Percentiles rank a stretch among this genome's conserved stretches.
Conservation (phyloP, 2,329 filamentous ascomycete genomes). For the Aquanectria penicillioides region DNA sequence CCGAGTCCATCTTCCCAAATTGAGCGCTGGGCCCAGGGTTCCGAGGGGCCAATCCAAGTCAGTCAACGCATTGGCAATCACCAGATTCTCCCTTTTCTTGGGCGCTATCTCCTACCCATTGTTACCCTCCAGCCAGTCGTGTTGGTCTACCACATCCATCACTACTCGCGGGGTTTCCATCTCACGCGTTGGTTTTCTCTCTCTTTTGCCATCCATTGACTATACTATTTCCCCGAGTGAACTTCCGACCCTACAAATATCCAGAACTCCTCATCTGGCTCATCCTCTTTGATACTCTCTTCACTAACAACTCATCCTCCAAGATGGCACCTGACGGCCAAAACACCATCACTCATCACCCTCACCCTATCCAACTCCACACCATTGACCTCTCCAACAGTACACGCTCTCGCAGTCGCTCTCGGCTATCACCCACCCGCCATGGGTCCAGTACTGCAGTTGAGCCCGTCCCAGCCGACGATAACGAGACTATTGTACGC, state of each 20-base stretch:
- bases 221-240: background rate
- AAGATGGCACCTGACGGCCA: constrained; percentile 55
- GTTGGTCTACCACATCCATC: background rate
- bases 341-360: constrained; percentile 55
- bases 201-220: background rate
- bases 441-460: constrained; percentile 59
- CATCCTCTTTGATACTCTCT: background rate
- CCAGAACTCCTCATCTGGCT: constrained; percentile 8
- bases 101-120: too few species aligned
- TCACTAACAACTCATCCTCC: background rate
- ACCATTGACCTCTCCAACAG: constrained; percentile 44
- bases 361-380: constrained; percentile 55
- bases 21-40: too few species aligned
- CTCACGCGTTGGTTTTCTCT: constrained; percentile 10
- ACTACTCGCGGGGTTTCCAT: background rate
- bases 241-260: background rate
- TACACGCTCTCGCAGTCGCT: constrained; percentile 24
- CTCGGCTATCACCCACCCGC: constrained; percentile 38
- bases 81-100: background rate
- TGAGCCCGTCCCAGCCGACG: constrained; percentile 50
- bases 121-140: background rate
- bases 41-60: too few species aligned
- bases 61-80: background rate
- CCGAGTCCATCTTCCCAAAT: too few species aligned
- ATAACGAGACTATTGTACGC: constrained; percentile 53